A percentile compares a stretch with the other conserved stretches of the same genome.
phyloP scores from a whole-genome alignment of 1,139 yeast genomes.

The Lodderomyces pseudojiufengensis region DNA sequence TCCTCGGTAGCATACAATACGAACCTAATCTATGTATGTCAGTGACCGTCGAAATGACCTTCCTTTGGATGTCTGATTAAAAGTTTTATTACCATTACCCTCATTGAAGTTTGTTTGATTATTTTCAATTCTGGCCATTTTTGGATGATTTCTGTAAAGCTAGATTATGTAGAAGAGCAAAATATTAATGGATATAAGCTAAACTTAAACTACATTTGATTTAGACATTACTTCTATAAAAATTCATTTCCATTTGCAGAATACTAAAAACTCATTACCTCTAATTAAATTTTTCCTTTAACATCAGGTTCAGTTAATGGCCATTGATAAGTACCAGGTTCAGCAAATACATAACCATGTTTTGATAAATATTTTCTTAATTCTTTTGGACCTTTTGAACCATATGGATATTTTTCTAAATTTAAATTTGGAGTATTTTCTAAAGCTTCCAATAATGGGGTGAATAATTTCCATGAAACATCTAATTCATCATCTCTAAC shows the following conservation, averaged over 20 bases:
- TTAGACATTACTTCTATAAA: too few species aligned
- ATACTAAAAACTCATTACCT: too few species aligned
- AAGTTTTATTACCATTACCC: slow-evolving; percentile 3
- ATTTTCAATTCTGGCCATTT: too few species aligned
- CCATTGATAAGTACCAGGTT: slow-evolving; percentile 70
- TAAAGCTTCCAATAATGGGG: slow-evolving; percentile 79
- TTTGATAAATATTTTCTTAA: slow-evolving; percentile 58
- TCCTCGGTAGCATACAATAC: slow-evolving; percentile 82
- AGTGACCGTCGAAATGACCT: slow-evolving; percentile 72
- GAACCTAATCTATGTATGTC: slow-evolving; percentile 76
- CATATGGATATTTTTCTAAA: slow-evolving; percentile 67
- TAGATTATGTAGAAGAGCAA: too few species aligned
- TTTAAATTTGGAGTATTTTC: slow-evolving; percentile 71
- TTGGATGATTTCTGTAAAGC: too few species aligned
- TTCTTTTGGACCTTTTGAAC: slow-evolving; percentile 81
- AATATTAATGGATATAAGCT: too few species aligned
- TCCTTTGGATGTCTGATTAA: slow-evolving; percentile 65
- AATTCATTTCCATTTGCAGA: too few species aligned
- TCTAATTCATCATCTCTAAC: slow-evolving; percentile 98
- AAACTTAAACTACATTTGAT: too few species aligned
- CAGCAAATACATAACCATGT: slow-evolving; percentile 68
- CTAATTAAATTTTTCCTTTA: slow-evolving; percentile 22
- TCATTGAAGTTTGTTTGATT: too few species aligned
- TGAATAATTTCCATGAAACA: slow-evolving; percentile 86
- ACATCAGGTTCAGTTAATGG: slow-evolving; percentile 66